Base-by-base conservation (phyloP, 306 rosid species). In the Mimosa pudica region DNA sequence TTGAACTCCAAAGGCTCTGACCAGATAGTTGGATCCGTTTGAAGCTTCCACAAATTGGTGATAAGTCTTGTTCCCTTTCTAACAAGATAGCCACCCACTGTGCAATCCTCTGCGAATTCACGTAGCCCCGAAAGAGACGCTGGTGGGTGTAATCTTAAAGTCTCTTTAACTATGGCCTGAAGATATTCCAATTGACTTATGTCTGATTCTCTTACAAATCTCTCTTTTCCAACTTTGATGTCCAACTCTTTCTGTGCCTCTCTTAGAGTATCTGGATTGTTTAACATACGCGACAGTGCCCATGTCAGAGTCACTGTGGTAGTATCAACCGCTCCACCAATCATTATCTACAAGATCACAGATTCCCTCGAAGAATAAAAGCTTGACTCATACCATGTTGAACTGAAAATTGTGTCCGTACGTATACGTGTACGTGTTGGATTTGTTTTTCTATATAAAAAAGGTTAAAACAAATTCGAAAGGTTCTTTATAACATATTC, bases 161-260 rank as follows among this genome's bases (percentile, higher is more conserved):
- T 72, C 73, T 91, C 96, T 70, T 86, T 89, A 0, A 87, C 79
- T 0, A 85, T 74, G 4, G 91, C 91, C 71, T 86, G 87, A 36
- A 92, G 88, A 42, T 92, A 92, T 4, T 12, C 82, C 8, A 92
- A 70, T 7, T 89, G 85, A 47, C 4, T 71, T 0, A 86, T 80
- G 49, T 90, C 97, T 12, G 80, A 68, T 79, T 88, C 93, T 1
- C 76, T 74, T 36, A 88, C 86, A 5, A 81, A 2, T 42, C 94
- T 84, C 38, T 73, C 86, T 13, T 61, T 90, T 5, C 94, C 92
- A 13, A 92, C 93, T 0, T 82, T 81, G 17, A 16, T 24, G 60
- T 91, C 91, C 9, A 91, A 41, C 61, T 91, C 96, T 5, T 86
- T 84, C 33, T 86, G 72, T 8, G 68, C 80, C 62, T 82, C 87